Evolutionary conservation across 2,329 filamentous ascomycete genomes (phyloP).

Genomic region (Colletotrichum incanum): DNA sequence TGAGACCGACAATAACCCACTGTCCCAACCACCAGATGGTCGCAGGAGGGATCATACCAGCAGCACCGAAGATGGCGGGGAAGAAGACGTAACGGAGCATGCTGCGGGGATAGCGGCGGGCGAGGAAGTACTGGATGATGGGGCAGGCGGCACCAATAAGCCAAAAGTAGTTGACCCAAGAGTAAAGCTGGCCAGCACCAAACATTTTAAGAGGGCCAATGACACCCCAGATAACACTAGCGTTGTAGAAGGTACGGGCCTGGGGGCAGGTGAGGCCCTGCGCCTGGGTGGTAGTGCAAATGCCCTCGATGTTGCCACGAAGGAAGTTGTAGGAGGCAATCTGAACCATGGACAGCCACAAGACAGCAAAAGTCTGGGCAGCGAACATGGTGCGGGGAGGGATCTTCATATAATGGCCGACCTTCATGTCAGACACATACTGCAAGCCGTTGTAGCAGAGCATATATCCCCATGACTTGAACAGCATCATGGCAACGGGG

Average conservation of each 20-base stretch:
- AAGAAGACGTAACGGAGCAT: conserved; percentile 66
- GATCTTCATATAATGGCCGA: conserved; percentile 69
- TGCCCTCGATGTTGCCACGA: conserved; percentile 64
- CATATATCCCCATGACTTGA: conserved; percentile 65
- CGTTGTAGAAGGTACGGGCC: conserved; percentile 73
- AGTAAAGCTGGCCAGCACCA: conserved; percentile 62
- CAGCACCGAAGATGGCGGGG: conserved; percentile 68
- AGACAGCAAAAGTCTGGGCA: conserved; percentile 60
- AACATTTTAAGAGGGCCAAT: conserved; percentile 62
- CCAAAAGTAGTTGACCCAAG: conserved; percentile 67
- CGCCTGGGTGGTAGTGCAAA: conserved; percentile 65
- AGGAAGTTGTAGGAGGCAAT: conserved; percentile 57
- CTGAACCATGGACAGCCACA: conserved; percentile 58
- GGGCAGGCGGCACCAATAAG: conserved; percentile 66
- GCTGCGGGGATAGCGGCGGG: conserved; percentile 63
- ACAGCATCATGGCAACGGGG: conserved; percentile 66
- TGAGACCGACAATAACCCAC: conserved; percentile 69
- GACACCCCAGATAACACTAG: conserved; percentile 73
- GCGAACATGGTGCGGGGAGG: conserved; percentile 66
- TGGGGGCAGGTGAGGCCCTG: conserved; percentile 71
- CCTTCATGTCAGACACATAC: conserved; percentile 66
- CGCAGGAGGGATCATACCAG: conserved; percentile 67
- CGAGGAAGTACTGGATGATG: conserved; percentile 63
- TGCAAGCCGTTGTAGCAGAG: conserved; percentile 62
- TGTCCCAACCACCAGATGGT: conserved; percentile 70